phyloP scores from a whole-genome alignment of 179 eudicot genomes.

The Spinacia oleracea region DNA sequence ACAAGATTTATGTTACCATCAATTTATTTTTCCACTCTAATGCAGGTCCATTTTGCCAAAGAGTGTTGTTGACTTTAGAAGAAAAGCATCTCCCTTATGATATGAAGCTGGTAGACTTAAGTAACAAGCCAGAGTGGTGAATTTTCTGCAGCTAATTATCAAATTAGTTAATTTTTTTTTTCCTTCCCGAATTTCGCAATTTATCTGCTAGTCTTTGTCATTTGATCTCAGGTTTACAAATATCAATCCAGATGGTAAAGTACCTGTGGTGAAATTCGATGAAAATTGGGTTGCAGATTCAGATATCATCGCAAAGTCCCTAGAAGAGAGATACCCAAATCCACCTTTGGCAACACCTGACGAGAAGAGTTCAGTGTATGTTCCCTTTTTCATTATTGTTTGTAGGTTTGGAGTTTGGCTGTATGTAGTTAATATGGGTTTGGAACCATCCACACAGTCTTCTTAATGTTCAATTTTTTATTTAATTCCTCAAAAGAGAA shows the following conservation, averaged over 20 bases:
- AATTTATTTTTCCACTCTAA: slow-evolving; percentile 4
- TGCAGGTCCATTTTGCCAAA: slow-evolving; percentile 92
- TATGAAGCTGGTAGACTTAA: slow-evolving; percentile 71
- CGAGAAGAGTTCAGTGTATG: slow-evolving; percentile 82
- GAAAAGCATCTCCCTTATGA: slow-evolving; percentile 90
- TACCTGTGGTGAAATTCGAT: slow-evolving; percentile 80
- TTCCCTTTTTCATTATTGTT: not conserved
- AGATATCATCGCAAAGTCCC: slow-evolving; percentile 69
- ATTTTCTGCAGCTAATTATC: not conserved
- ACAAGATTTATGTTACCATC: not conserved
- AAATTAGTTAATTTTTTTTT: not conserved
- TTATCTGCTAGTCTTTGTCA: not conserved
- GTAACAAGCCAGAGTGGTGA: slow-evolving; percentile 88
- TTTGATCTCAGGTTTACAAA: slow-evolving; percentile 58
- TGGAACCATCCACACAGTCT: not conserved
- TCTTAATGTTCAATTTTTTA: not conserved
- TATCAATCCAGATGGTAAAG: slow-evolving; percentile 88
- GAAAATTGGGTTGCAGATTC: slow-evolving; percentile 94
- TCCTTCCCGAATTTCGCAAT: not conserved
- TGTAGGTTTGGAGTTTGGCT: not conserved
- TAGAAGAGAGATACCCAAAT: slow-evolving; percentile 81
- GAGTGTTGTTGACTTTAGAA: slow-evolving; percentile 84
- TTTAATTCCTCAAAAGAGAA: not conserved
- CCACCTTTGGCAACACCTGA: slow-evolving; percentile 79
- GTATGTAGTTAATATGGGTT: not conserved